Evolutionary conservation across 192 early-diverging fungal species (phyloP).

Genomic region (Rhizoclosmatium sp.): DNA sequence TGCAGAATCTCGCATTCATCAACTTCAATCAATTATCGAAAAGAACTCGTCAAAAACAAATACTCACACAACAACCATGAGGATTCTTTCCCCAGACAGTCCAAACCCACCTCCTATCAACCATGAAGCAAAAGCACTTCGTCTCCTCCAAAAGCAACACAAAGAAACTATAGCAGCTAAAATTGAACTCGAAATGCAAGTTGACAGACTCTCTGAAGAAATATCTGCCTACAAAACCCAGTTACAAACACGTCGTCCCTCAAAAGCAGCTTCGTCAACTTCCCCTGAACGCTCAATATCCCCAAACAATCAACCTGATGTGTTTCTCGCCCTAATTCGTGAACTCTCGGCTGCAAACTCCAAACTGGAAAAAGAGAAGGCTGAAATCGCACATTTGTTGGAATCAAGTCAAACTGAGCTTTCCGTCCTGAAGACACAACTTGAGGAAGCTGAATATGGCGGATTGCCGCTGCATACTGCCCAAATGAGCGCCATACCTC

Average conservation of each 20-base stretch:
- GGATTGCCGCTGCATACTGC: too few species aligned
- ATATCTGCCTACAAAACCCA: not conserved
- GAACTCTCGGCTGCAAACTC: conserved; percentile 29
- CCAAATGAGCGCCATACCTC: not conserved
- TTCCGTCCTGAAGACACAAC: not conserved
- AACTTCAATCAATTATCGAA: conserved; percentile 3
- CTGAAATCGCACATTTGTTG: conserved; percentile 1
- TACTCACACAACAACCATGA: not conserved
- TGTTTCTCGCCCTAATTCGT: conserved; percentile 15
- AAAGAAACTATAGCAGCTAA: not conserved
- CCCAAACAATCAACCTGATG: not conserved
- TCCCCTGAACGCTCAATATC: too few species aligned
- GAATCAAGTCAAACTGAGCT: conserved; percentile 18
- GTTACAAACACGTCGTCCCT: not conserved
- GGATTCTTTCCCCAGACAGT: not conserved
- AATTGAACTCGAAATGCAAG: not conserved
- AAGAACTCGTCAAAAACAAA: not conserved
- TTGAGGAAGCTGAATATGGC: conserved; percentile 21
- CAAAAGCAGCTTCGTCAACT: too few species aligned
- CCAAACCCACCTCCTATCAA: not conserved
- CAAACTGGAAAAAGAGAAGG: conserved; percentile 14
- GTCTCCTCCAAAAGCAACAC: conserved; percentile 10
- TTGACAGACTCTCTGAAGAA: not conserved
- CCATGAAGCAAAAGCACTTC: not conserved
- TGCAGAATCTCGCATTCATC: not conserved